Evolutionary conservation across 1,139 yeast species (phyloP).

Genomic region (Yamadazyma diospyri): DNA sequence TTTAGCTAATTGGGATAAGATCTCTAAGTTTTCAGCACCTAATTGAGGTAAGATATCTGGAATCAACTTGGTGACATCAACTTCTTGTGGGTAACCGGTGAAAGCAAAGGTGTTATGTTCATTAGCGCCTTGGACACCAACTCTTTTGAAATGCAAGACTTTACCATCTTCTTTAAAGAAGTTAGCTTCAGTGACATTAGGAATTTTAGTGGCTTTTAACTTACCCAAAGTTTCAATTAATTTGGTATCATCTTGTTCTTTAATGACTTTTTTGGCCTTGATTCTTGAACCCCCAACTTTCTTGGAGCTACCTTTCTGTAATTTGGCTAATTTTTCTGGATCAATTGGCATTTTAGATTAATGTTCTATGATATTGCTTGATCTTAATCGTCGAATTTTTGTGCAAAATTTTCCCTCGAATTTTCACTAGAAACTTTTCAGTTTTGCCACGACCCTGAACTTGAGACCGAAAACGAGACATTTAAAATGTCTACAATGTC

Average conservation of each 20-base stretch:
- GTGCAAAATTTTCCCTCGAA: slow-evolving; percentile 4
- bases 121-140: slow-evolving; percentile 90
- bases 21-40: slow-evolving; percentile 93
- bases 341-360: slow-evolving; percentile 63
- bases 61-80: slow-evolving; percentile 86
- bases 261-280: slow-evolving; percentile 67
- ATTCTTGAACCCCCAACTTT: slow-evolving; percentile 91
- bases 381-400: slow-evolving; percentile 6
- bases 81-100: slow-evolving; percentile 94
- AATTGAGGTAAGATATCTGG: slow-evolving; percentile 95
- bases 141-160: slow-evolving; percentile 93
- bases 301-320: slow-evolving; percentile 68
- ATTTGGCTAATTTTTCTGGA: slow-evolving; percentile 83
- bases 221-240: slow-evolving; percentile 87
- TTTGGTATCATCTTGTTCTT: slow-evolving; percentile 84
- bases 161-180: slow-evolving; percentile 96
- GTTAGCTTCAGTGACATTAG: slow-evolving; percentile 94
- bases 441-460: slow-evolving; percentile 2
- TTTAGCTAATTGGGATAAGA: slow-evolving; percentile 87
- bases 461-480: no score
- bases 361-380: background rate
- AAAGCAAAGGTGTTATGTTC: slow-evolving; percentile 91
- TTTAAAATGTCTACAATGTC: no score
- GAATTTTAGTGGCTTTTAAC: slow-evolving; percentile 84
- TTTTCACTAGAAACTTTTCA: slow-evolving; percentile 4